phyloP scores from a whole-genome alignment of 345 rosid species.

The Eucalyptus cloeziana region DNA sequence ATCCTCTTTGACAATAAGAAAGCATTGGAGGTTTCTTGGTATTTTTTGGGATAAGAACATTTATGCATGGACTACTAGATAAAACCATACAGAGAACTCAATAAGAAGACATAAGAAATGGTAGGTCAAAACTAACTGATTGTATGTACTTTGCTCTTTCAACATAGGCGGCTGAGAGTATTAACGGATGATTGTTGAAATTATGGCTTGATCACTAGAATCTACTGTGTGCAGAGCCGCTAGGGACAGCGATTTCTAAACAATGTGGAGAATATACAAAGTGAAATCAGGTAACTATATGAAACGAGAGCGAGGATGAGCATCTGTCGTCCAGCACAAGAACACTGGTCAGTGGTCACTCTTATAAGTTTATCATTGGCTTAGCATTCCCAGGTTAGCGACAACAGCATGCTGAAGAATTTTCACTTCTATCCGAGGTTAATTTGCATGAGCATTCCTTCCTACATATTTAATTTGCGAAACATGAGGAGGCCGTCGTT shows the following conservation, averaged over 20 bases:
- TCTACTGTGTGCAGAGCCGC: constrained; percentile 33
- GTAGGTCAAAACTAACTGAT: constrained; percentile 21
- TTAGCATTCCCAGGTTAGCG: background rate
- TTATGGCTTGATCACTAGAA: constrained; percentile 32
- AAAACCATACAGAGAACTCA: background rate
- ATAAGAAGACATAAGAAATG: background rate
- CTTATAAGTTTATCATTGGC: background rate
- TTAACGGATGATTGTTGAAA: constrained; percentile 42
- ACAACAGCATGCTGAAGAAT: background rate
- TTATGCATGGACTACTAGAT: background rate
- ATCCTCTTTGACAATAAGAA: no score
- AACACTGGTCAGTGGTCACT: background rate
- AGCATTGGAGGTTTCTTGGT: no score
- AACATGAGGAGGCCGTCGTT: background rate
- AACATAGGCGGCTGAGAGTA: constrained; percentile 39
- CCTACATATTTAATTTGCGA: background rate
- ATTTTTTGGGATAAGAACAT: background rate
- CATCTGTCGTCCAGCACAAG: no score
- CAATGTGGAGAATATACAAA: no score
- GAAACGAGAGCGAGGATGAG: no score
- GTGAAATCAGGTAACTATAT: no score
- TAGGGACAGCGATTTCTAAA: constrained; percentile 42
- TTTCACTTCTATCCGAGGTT: background rate
- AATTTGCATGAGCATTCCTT: background rate
- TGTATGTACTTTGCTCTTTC: background rate